Evolutionary conservation across 2,329 filamentous ascomycete genomes (phyloP), one percentile per base, ranked within the genome.

Genomic region (Ophiostoma ips): DNA sequence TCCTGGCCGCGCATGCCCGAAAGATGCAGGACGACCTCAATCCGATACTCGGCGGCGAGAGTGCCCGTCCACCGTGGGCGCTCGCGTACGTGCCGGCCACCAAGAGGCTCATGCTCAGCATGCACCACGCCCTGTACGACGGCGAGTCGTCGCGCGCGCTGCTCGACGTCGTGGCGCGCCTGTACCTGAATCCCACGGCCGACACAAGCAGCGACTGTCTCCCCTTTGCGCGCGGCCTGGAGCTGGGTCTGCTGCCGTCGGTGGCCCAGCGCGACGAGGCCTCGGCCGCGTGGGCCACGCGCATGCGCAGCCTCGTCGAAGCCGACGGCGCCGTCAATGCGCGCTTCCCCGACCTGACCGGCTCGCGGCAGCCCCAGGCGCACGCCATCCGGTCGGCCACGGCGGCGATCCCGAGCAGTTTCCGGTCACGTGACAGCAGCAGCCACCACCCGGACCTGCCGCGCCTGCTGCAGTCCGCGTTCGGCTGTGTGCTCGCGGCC

Each of bases 71-170:
- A 1, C 65, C 62, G 6, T 66, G 64, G 64, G 62, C 63, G 6
- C 59, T 68, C 9, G 62, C 65, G 4, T 54, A 67, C 16, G 58
- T 61, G 6, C 55, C 61, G 11, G 56, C 57, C 9, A 56, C 58
- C 1, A 38, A 48, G 21, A 58, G 57, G 9, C 62, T 69, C 62
- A 60, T 68, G 47, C 41, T 68, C 15, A 66, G 60, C 4, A 58
- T 79, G 7, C 71, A 81, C 51, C 80, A 84, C 59, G 73, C 78
- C 1, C 64, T 83, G 2, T 81, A 81, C 54, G 80, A 84, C 64
- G 77, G 75, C 1, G 71, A 74, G 43, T 77, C 77, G 35, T 63
- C 83, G 18, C 64, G 68, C 10, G 60, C 71, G 10, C 65, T 83
- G 5, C 64, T 81, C 6, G 58, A 66, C 3, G 71, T 79, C 54